Evolutionary conservation across 768 basidiomycete species (phyloP).

Genomic region (Strobilomyces dryophilus): DNA sequence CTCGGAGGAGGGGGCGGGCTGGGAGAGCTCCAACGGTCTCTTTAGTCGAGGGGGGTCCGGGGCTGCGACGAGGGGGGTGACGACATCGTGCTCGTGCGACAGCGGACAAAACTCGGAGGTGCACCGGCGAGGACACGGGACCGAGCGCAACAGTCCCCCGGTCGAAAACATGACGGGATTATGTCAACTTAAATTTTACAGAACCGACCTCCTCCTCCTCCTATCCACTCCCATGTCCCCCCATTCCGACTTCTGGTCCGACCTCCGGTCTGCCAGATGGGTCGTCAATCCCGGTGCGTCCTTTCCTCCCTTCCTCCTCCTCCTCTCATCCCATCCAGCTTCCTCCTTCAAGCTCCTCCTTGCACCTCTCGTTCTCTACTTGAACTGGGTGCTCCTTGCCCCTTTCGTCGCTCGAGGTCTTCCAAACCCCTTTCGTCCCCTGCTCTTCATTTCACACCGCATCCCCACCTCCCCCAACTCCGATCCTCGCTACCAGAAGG

Average conservation of each 20-base stretch:
- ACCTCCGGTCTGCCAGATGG: conserved; percentile 60
- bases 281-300: conserved; percentile 61
- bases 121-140: conserved; percentile 53
- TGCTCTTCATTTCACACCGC: conserved; percentile 72
- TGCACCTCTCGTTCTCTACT: conserved; percentile 54
- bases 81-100: conserved; percentile 44
- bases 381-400: conserved; percentile 58
- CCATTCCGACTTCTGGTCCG: conserved; percentile 38
- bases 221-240: not conserved
- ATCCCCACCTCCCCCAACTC: conserved; percentile 47
- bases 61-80: not conserved
- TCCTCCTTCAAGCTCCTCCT: conserved; percentile 66
- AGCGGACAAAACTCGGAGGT: conserved; percentile 49
- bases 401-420: conserved; percentile 44
- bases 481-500: conserved; percentile 67
- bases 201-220: not conserved
- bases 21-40: conserved; percentile 34
- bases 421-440: conserved; percentile 67
- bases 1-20: conserved; percentile 32
- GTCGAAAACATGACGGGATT: conserved; percentile 55
- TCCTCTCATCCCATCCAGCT: conserved; percentile 32
- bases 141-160: conserved; percentile 49
- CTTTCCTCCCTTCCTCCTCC: not conserved
- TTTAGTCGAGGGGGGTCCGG: conserved; percentile 29
- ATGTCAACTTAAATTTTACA: no score